Percentiles rank a stretch among this genome's conserved stretches.
Conservation (phyloP, 202 grass and related monocot genomes). For the Zizania palustris region DNA sequence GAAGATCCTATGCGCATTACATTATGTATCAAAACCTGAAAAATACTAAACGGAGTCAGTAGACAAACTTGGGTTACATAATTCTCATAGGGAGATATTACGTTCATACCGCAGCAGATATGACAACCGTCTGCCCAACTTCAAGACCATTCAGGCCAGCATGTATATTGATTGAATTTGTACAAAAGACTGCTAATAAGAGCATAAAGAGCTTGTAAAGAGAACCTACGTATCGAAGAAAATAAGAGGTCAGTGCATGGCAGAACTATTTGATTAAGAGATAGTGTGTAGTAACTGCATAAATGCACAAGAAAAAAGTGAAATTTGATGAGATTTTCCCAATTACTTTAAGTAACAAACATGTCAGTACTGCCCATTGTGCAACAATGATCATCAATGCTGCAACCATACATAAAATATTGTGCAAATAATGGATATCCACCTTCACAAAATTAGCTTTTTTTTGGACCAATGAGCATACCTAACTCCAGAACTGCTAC, state of each 20-base stretch:
- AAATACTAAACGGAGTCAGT: conserved; percentile 30
- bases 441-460: not conserved
- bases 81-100: not conserved
- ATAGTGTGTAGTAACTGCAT: not conserved
- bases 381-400: not conserved
- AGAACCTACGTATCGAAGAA: conserved; percentile 54
- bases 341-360: conserved; percentile 23
- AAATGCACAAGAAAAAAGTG: conserved; percentile 6
- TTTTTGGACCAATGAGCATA: conserved; percentile 37
- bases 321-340: conserved; percentile 15
- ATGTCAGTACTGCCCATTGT: not conserved
- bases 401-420: not conserved
- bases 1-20: conserved; percentile 97
- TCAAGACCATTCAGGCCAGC: conserved; percentile 97
- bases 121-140: conserved; percentile 91
- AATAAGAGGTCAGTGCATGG: conserved; percentile 23
- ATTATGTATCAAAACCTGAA: conserved; percentile 98
- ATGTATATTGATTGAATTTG: conserved; percentile 99
- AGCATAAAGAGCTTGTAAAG: conserved; percentile 97
- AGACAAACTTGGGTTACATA: not conserved
- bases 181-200: conserved; percentile 90
- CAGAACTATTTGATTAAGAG: conserved; percentile 10
- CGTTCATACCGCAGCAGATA: conserved; percentile 86
- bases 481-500: conserved; percentile 87
- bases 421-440: conserved; percentile 11